Evolutionary conservation across 441 rosid genomes (phyloP).

Genomic region (Cnidoscolus chayamansa): DNA sequence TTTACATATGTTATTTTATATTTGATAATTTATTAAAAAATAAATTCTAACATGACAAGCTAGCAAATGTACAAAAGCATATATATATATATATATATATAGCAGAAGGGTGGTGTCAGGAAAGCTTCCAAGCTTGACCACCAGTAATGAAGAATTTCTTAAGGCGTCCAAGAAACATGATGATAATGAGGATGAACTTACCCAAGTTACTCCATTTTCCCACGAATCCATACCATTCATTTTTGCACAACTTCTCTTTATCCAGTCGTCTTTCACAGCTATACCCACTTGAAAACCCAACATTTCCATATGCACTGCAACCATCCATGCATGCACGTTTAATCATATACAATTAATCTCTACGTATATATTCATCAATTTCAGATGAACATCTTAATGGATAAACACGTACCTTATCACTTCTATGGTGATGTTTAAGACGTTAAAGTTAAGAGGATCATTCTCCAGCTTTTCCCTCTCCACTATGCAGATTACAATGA

Average conservation of each 20-base stretch:
- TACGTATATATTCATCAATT: not conserved
- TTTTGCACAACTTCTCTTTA: constrained; percentile 14
- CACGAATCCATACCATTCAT: constrained; percentile 34
- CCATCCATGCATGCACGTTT: not conserved
- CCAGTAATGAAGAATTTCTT: constrained; percentile 31
- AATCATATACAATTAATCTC: too few relatives aligned
- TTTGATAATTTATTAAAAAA: too few relatives aligned
- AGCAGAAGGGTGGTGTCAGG: not conserved
- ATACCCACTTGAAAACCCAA: constrained; percentile 40
- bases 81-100: too few relatives aligned
- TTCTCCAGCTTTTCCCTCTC: constrained; percentile 34
- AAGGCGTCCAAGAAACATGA: constrained; percentile 46
- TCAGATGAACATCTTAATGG: too few relatives aligned
- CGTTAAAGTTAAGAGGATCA: constrained; percentile 50
- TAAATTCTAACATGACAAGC: too few relatives aligned
- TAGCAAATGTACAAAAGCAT: too few relatives aligned
- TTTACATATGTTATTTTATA: too few relatives aligned
- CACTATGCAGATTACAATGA: constrained; percentile 38
- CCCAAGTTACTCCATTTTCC: constrained; percentile 43
- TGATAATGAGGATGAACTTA: constrained; percentile 34
- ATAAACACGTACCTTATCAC: constrained; percentile 36
- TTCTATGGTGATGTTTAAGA: constrained; percentile 37
- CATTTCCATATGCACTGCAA: constrained; percentile 45
- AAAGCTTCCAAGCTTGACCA: constrained; percentile 40
- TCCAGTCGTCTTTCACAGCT: constrained; percentile 34